These are phyloP conservation scores for Fusarium marasasianum DNA, from an alignment of 2,329 filamentous ascomycete species.

Conservation along the genomic window DNA sequence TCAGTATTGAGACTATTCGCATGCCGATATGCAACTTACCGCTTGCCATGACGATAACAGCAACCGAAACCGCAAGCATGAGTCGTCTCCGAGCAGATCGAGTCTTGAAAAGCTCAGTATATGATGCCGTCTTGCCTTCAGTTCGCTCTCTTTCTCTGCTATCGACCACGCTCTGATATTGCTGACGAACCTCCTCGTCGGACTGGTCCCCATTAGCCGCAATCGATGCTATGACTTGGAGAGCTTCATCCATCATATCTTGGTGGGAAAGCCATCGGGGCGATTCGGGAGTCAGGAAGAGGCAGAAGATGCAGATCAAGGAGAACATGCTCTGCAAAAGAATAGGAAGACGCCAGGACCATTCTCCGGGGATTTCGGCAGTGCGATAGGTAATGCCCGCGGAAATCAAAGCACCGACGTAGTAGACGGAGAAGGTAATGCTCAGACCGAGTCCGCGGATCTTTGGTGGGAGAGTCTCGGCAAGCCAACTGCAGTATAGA, in stretches of 20 bases:
- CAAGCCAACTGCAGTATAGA: neutral
- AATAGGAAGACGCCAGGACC: neutral
- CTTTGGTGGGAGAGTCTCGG: neutral
- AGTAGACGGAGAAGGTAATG: neutral
- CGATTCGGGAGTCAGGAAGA: neutral
- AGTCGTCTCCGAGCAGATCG: neutral
- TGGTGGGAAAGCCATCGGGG: neutral
- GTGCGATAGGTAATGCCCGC: neutral
- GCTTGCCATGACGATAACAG: neutral
- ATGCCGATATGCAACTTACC: neutral
- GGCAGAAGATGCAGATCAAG: neutral
- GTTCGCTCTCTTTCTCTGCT: neutral
- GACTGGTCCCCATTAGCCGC: neutral
- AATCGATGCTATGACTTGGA: neutral
- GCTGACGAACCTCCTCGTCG: neutral
- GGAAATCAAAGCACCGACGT: neutral
- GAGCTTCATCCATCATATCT: neutral
- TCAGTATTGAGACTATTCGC: neutral
- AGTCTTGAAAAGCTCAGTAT: neutral
- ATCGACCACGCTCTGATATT: neutral
- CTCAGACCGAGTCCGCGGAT: neutral
- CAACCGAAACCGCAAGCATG: neutral
- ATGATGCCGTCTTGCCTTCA: neutral
- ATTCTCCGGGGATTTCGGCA: neutral
- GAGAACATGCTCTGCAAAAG: neutral